phyloP scores from a whole-genome alignment of 208 protist species.

The Leishmania guyanensis region DNA sequence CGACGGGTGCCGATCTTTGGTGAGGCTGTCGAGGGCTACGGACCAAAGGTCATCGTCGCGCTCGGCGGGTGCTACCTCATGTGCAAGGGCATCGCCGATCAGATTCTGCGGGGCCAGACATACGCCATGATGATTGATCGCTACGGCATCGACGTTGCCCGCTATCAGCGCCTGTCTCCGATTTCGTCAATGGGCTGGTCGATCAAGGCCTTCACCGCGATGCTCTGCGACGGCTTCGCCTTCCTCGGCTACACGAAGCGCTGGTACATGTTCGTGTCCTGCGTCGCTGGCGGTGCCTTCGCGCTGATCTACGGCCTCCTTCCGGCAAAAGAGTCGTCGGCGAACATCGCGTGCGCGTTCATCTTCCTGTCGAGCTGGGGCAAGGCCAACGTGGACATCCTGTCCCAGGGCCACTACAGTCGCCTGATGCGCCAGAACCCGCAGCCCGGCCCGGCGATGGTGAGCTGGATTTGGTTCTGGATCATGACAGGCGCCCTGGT shows the following conservation, averaged over 20 bases:
- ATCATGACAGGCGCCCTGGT: constrained; percentile 50
- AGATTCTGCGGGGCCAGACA: constrained; percentile 38
- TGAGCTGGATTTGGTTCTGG: constrained; percentile 68
- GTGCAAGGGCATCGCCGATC: constrained; percentile 59
- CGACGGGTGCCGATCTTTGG: constrained; percentile 53
- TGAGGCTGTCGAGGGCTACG: constrained; percentile 43
- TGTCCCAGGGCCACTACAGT: constrained; percentile 79
- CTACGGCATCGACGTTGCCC: constrained; percentile 35
- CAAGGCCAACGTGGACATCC: constrained; percentile 74
- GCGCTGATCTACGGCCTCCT: too few relatives aligned
- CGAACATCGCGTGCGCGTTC: constrained; percentile 35
- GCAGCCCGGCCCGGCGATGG: constrained; percentile 43
- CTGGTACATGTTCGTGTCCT: constrained; percentile 68
- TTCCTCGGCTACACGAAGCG: constrained; percentile 78
- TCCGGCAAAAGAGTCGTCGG: constrained; percentile 39
- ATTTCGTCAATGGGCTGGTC: constrained; percentile 58
- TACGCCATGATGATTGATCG: constrained; percentile 57
- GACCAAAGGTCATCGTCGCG: constrained; percentile 30
- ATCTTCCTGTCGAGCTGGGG: constrained; percentile 57
- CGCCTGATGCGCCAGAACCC: constrained; percentile 57
- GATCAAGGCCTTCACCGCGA: constrained; percentile 65
- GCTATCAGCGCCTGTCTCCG: constrained; percentile 54
- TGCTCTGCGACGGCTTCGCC: constrained; percentile 64
- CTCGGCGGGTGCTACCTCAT: constrained; percentile 51
- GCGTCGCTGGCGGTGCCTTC: constrained; percentile 38